Base-by-base conservation (phyloP, 495 filamentous ascomycete genomes). In the Parathielavia hyrcaniae region DNA sequence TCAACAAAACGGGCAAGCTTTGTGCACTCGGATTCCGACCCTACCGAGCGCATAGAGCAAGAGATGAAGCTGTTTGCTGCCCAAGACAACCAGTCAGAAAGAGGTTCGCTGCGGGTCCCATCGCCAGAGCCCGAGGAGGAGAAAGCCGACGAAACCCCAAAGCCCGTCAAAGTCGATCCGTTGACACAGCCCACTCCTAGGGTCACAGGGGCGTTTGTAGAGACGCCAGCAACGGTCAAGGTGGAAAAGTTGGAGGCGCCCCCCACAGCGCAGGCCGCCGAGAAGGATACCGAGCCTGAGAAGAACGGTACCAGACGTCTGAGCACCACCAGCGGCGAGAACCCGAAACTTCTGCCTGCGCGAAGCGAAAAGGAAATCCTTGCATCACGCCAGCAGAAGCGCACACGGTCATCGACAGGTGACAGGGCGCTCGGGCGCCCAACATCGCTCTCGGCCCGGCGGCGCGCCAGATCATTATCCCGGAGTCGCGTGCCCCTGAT, bases 1-100 rank as follows among this genome's bases (percentile, higher is more conserved):
- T 64, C 67, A 52, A 77, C 67, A 52, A 77, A 75, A 50, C 61
- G 67, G 32, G 63, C 67, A n/a, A 77, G 72, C 59, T 59, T 67
- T 41, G 66, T 67, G 23, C 69, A 72, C 34, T 82, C 79, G 20
- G 79, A 82, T 44, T 67, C 66, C n/a, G 79, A 82, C 59, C 79
- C 79, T 7, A 76, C 75, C 20, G 79, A 81, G 55, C 76, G 79
- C 17, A 82, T 82, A 20, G 70, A 79, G 41, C 75, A 71, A 16
- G 79, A 82, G 60, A 75, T 79, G 63, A 75, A 73, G 38, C 73
- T 82, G 3, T 82, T 82, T 55, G 79, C 79, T 12, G 76, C 77
- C 0, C 66, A 68, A 47, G 79, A 81, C 32, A 77, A 76, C 54
- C 74, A 77, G 40, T 82, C 79, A 10, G 79, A 82, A 58, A 74